phyloP scores from a whole-genome alignment of 2,329 filamentous ascomycete species.

The Ilyonectria destructans region DNA sequence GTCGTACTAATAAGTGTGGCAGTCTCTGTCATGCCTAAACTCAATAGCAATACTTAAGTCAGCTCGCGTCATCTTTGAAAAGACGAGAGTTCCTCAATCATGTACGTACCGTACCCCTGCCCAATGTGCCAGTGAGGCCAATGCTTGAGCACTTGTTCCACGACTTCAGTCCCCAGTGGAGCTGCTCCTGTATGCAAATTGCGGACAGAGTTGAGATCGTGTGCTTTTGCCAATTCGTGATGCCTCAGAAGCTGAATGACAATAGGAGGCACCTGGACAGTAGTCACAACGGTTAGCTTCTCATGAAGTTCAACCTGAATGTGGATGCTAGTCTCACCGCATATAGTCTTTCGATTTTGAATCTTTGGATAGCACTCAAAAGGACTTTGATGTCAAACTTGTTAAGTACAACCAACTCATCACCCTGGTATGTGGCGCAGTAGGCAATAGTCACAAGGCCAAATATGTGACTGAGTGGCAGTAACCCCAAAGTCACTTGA shows the following conservation, averaged over 20 bases:
- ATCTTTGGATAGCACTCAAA: constrained; percentile 75
- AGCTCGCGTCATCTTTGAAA: not conserved
- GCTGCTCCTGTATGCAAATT: constrained; percentile 80
- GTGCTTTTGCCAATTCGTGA: constrained; percentile 70
- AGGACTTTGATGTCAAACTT: constrained; percentile 81
- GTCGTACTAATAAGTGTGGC: constrained; percentile 75
- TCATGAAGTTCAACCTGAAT: not conserved
- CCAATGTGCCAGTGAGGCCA: constrained; percentile 77
- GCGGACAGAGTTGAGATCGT: constrained; percentile 77
- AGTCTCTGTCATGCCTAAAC: constrained; percentile 79
- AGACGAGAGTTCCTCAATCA: no score
- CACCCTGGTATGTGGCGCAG: constrained; percentile 77
- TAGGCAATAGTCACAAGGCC: constrained; percentile 81
- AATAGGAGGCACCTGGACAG: constrained; percentile 79
- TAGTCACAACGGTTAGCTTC: constrained; percentile 69
- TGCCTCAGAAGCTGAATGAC: constrained; percentile 81
- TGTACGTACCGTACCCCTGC: constrained; percentile 57
- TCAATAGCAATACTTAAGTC: not conserved
- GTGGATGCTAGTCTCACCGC: not conserved
- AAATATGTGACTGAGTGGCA: constrained; percentile 89
- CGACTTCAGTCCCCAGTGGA: constrained; percentile 79
- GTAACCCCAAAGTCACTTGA: constrained; percentile 73
- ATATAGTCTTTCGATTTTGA: constrained; percentile 70
- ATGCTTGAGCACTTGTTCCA: constrained; percentile 71
- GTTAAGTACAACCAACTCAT: constrained; percentile 80